A percentile compares a stretch with the other conserved stretches of the same genome.
phyloP scores from a whole-genome alignment of 805 yeast genomes.

The Barnettozyma californica region DNA sequence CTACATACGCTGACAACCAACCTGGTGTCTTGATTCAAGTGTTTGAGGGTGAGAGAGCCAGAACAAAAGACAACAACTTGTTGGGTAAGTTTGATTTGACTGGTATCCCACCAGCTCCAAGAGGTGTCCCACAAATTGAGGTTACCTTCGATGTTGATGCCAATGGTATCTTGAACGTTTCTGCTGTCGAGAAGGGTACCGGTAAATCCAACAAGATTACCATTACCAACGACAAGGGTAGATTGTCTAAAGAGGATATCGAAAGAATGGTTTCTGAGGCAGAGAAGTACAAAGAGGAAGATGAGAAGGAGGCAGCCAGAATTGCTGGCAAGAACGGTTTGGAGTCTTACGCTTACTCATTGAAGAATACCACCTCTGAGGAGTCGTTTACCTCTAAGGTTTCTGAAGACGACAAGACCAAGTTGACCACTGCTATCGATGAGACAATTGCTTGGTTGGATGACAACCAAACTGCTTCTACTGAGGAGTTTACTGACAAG shows the following conservation, averaged over 20 bases:
- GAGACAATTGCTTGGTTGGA: conserved; percentile 91
- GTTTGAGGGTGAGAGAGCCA: conserved; percentile 96
- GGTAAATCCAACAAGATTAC: conserved; percentile 97
- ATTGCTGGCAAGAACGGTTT: conserved; percentile 91
- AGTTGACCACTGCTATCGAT: conserved; percentile 72
- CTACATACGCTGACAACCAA: conserved; percentile 96
- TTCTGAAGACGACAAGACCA: conserved; percentile 61
- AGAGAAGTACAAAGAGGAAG: conserved; percentile 95
- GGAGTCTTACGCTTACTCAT: conserved; percentile 91
- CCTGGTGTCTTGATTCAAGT: conserved; percentile 98
- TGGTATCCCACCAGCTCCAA: conserved; percentile 98
- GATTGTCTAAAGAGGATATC: conserved; percentile 94
- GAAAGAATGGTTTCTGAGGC: conserved; percentile 98
- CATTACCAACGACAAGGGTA: conserved; percentile 97
- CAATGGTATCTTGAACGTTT: conserved; percentile 93
- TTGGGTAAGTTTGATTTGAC: conserved; percentile 95
- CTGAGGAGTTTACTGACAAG: conserved; percentile 87
- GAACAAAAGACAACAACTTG: conserved; percentile 92
- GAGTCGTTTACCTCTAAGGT: conserved; percentile 76
- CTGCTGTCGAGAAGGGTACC: conserved; percentile 97
- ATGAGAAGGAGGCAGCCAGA: conserved; percentile 91
- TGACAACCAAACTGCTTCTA: conserved; percentile 84
- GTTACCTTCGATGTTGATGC: conserved; percentile 97
- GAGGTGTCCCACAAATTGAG: conserved; percentile 98
- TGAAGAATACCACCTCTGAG: conserved; percentile 78